These are phyloP conservation scores for Suillus sp. DNA, from an alignment of 768 basidiomycete species.

Conservation along the genomic window DNA sequence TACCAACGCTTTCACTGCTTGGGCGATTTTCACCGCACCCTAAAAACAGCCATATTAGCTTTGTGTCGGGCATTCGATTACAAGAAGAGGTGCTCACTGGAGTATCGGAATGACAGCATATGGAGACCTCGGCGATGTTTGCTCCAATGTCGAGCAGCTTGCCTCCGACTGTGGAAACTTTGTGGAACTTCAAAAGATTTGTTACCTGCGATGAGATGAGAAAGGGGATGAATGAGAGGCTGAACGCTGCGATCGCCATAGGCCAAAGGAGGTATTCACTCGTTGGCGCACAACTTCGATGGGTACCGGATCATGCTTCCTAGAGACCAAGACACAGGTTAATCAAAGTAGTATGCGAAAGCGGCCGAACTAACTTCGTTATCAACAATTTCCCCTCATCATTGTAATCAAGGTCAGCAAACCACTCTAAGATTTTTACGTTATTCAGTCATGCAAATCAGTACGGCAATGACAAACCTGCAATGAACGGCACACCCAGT, in stretches of 20 bases:
- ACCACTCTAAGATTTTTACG: conserved; percentile 51
- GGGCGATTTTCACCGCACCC: conserved; percentile 56
- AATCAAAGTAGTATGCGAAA: neutral
- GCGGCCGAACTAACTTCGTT: conserved; percentile 44
- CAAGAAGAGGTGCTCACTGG: conserved; percentile 43
- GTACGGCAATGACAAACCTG: conserved; percentile 40
- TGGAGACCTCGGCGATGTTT: conserved; percentile 52
- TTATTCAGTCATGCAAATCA: neutral
- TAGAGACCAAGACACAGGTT: conserved; percentile 22
- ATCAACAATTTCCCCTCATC: conserved; percentile 59
- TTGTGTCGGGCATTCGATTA: neutral
- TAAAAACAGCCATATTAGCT: conserved; percentile 21
- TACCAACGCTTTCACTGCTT: conserved; percentile 54
- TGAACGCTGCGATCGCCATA: neutral
- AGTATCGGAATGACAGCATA: conserved; percentile 68
- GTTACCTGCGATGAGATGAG: conserved; percentile 37
- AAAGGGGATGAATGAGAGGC: neutral
- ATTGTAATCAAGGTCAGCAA: conserved; percentile 65
- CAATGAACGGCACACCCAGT: conserved; percentile 59
- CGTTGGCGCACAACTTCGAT: conserved; percentile 43
- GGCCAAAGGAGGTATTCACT: conserved; percentile 32
- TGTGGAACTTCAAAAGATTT: conserved; percentile 43
- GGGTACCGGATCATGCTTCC: conserved; percentile 53
- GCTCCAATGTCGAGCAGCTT: conserved; percentile 44
- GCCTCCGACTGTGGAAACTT: conserved; percentile 51